These are phyloP conservation scores for Plasmodium vivax DNA, from an alignment of 169 alveolate genomes.

Conservation along the genomic window DNA sequence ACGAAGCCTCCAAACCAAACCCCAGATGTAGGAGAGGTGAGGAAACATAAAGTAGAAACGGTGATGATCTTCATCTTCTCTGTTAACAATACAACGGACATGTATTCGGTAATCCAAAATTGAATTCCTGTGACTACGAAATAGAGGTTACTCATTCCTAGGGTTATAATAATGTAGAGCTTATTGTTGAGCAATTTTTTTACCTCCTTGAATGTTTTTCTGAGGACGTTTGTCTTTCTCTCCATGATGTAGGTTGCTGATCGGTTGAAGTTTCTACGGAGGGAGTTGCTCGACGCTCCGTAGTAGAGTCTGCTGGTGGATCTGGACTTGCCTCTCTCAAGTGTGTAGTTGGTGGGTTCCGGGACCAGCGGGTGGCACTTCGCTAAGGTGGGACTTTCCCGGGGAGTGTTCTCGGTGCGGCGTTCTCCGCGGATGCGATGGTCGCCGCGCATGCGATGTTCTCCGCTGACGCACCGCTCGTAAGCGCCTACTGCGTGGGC, in stretches of 20 bases:
- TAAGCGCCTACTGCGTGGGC: background rate
- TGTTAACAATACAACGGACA: constrained; percentile 82
- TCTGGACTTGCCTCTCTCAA: background rate
- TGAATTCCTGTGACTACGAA: constrained; percentile 91
- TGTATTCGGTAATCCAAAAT: constrained; percentile 91
- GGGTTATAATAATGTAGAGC: constrained; percentile 80
- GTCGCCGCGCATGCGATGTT: background rate
- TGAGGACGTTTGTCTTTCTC: constrained; percentile 57
- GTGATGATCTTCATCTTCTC: constrained; percentile 83
- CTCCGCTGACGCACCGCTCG: background rate
- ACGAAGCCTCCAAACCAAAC: constrained; percentile 88
- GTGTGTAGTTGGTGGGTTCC: background rate
- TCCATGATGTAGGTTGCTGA: constrained; percentile 68
- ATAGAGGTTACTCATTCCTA: constrained; percentile 86
- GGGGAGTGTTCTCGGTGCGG: background rate
- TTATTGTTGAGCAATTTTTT: constrained; percentile 77
- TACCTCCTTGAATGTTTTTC: constrained; percentile 70
- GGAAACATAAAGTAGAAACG: constrained; percentile 81
- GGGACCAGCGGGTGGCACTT: background rate
- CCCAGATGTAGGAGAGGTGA: constrained; percentile 91
- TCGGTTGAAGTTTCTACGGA: constrained; percentile 18
- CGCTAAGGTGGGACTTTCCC: background rate
- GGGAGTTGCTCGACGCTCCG: background rate
- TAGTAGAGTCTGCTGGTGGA: background rate
- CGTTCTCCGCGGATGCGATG: background rate